These are phyloP conservation scores for Lichtheimia corymbifera DNA, from an alignment of 371 early-diverging fungal genomes.

Conservation along the genomic window DNA sequence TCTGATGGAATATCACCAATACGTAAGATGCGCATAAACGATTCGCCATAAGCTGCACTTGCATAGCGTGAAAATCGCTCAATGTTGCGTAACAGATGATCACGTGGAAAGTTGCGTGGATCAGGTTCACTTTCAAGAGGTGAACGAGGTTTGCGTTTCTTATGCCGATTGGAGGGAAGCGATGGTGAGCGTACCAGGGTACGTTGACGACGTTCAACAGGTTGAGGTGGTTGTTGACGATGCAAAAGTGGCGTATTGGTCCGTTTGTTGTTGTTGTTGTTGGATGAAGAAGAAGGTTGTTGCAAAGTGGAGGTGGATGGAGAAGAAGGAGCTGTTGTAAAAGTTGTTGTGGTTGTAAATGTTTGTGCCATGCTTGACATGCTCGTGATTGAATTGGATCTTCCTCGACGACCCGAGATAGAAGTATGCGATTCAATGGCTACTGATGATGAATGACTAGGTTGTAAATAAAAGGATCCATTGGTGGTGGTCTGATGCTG, in stretches of 20 bases:
- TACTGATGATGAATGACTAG: not conserved
- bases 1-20: constrained; percentile 61
- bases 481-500: not conserved
- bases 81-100: constrained; percentile 68
- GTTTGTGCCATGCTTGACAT: constrained; percentile 19
- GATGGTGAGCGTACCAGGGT: constrained; percentile 14
- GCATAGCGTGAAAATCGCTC: constrained; percentile 77
- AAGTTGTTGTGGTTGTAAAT: constrained; percentile 34
- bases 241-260: not conserved
- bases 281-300: no score
- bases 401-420: constrained; percentile 9
- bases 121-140: constrained; percentile 25
- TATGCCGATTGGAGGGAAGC: constrained; percentile 6
- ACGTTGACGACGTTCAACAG: constrained; percentile 2
- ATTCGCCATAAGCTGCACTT: constrained; percentile 79
- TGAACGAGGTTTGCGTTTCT: constrained; percentile 7
- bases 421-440: constrained; percentile 9
- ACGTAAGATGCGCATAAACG: constrained; percentile 85
- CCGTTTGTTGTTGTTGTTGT: constrained; percentile 3
- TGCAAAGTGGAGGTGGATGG: constrained; percentile 4
- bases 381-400: constrained; percentile 38
- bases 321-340: constrained; percentile 14
- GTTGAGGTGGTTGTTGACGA: not conserved
- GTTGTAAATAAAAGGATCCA: no score
- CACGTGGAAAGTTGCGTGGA: constrained; percentile 53